Evolutionary conservation across 768 basidiomycete species (phyloP).

Genomic region (Panellus pusillus): DNA sequence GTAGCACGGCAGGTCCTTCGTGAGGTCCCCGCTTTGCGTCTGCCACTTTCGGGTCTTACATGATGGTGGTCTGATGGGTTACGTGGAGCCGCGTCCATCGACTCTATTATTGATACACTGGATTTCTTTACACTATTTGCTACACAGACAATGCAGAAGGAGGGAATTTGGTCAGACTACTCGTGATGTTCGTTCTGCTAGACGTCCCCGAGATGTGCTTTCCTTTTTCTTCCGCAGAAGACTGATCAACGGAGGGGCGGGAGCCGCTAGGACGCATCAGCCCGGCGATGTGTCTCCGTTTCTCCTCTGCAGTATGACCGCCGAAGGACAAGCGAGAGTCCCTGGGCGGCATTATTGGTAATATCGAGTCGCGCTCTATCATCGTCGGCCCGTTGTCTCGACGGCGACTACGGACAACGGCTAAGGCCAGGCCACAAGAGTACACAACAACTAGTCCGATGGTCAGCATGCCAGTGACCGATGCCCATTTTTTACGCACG

Average conservation of each 20-base stretch:
- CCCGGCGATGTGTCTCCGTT: slow-evolving; percentile 17
- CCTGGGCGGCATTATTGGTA: slow-evolving; percentile 18
- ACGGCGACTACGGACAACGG: slow-evolving; percentile 36
- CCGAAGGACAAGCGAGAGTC: neutral
- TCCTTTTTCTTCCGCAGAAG: neutral
- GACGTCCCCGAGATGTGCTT: slow-evolving; percentile 18
- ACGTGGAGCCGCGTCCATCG: too few relatives aligned
- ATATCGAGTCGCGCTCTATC: slow-evolving; percentile 17
- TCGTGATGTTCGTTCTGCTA: slow-evolving; percentile 3
- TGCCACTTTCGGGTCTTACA: too few relatives aligned
- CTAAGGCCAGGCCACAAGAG: slow-evolving; percentile 37
- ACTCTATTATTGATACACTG: slow-evolving; percentile 1
- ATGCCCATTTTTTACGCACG: slow-evolving; percentile 37
- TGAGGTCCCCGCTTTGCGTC: too few relatives aligned
- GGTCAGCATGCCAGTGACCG: slow-evolving; percentile 2
- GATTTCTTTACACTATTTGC: slow-evolving; percentile 5
- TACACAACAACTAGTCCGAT: slow-evolving; percentile 42
- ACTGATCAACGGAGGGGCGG: too few relatives aligned
- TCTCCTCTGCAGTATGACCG: neutral
- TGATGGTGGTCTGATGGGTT: too few relatives aligned
- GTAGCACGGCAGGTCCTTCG: too few relatives aligned
- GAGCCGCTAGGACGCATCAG: too few relatives aligned
- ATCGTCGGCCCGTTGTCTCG: slow-evolving; percentile 12
- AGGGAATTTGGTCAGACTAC: slow-evolving; percentile 12
- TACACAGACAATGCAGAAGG: slow-evolving; percentile 17